Conservation (phyloP, 257 asterid species). For the Solanum arcanum region DNA sequence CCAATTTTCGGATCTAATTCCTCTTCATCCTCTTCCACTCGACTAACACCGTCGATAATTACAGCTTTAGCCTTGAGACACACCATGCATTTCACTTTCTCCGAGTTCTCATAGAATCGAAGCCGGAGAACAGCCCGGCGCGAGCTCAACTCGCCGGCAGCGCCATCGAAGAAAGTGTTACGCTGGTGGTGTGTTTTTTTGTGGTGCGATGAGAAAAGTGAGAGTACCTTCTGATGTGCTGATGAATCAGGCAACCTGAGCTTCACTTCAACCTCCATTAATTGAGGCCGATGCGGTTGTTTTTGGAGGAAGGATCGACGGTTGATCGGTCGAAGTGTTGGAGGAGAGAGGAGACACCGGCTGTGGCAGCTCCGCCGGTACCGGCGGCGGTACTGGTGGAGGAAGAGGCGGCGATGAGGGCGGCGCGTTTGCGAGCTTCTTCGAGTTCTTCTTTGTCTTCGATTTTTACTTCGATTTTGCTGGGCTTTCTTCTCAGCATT, state of each 20-base stretch:
- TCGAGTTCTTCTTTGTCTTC: conserved; percentile 90
- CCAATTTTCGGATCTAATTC: conserved; percentile 55
- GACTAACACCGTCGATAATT: conserved; percentile 65
- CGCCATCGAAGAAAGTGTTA: conserved; percentile 81
- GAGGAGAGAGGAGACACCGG: conserved; percentile 60
- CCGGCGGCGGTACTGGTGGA: neutral
- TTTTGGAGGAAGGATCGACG: conserved; percentile 51
- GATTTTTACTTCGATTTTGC: conserved; percentile 62
- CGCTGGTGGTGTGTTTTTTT: conserved; percentile 61
- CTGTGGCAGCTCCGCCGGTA: conserved; percentile 8
- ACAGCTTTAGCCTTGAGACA: conserved; percentile 78
- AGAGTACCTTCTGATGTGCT: conserved; percentile 45
- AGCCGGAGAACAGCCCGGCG: conserved; percentile 65
- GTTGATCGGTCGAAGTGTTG: conserved; percentile 73
- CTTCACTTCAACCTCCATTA: conserved; percentile 87
- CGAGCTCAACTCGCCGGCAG: conserved; percentile 48
- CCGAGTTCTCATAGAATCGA: conserved; percentile 65
- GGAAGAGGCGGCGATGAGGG: conserved; percentile 26
- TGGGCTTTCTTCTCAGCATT: conserved; percentile 85
- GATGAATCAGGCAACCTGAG: conserved; percentile 51
- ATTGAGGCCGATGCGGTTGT: conserved; percentile 79
- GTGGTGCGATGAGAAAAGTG: conserved; percentile 47
- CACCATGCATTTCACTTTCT: conserved; percentile 46
- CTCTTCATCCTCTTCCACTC: conserved; percentile 90
- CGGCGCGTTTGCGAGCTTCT: conserved; percentile 66